phyloP scores from a whole-genome alignment of 2,329 filamentous ascomycete genomes.

The Colletotrichum cuscutae region DNA sequence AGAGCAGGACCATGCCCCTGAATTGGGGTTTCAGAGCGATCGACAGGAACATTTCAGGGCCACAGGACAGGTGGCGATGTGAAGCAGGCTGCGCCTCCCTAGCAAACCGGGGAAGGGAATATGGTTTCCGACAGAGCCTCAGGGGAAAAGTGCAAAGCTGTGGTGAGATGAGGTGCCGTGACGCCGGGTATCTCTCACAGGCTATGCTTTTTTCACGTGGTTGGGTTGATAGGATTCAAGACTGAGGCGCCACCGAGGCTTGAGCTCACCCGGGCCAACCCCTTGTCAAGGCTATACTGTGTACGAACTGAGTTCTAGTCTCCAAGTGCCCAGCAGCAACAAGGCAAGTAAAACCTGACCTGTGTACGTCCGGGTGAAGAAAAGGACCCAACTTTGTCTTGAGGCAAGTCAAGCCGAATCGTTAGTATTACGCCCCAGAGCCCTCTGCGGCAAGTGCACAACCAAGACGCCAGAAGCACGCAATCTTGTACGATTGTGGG shows the following conservation, averaged over 20 bases:
- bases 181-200: background rate
- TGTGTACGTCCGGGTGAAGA: background rate
- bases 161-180: background rate
- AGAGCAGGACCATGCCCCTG: slow-evolving; percentile 7
- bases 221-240: background rate
- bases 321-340: background rate
- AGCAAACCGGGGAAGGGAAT: slow-evolving; percentile 26
- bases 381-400: background rate
- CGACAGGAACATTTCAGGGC: slow-evolving; percentile 15
- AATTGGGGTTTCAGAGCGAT: slow-evolving; percentile 25
- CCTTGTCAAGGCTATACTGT: background rate
- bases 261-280: background rate
- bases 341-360: background rate
- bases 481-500: background rate
- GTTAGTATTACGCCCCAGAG: background rate
- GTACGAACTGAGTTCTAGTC: background rate
- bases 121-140: slow-evolving; percentile 34
- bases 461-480: slow-evolving; percentile 11
- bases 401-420: background rate
- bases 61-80: slow-evolving; percentile 15
- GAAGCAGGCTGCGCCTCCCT: slow-evolving; percentile 16
- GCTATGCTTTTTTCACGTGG: slow-evolving; percentile 3
- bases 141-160: background rate
- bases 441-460: background rate
- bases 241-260: background rate